Conservation (phyloP, 108 stramenopile genomes). For the Nitzschia sp. region DNA sequence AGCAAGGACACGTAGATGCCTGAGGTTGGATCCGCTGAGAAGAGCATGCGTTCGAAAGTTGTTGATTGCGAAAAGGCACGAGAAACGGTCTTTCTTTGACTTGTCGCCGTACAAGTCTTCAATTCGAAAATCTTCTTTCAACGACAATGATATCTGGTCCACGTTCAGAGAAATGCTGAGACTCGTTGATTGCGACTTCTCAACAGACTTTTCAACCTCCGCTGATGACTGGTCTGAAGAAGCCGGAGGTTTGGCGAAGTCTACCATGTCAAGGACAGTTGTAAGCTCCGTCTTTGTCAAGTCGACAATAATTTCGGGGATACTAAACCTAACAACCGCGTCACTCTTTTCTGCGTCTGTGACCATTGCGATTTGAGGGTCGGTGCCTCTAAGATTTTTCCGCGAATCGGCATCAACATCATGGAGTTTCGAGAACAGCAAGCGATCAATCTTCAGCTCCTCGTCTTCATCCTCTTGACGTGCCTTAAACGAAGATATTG, state of each 20-base stretch:
- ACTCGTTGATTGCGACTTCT: not conserved
- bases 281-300: conserved; percentile 51
- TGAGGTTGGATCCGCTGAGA: conserved; percentile 1
- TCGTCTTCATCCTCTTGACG: conserved; percentile 75
- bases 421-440: conserved; percentile 8
- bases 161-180: conserved; percentile 18
- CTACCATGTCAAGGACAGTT: conserved; percentile 23
- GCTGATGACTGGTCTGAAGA: not conserved
- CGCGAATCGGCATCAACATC: conserved; percentile 26
- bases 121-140: conserved; percentile 1
- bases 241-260: not conserved
- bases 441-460: conserved; percentile 39
- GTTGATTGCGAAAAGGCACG: conserved; percentile 28
- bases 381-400: conserved; percentile 43
- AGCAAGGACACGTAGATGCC: conserved; percentile 23
- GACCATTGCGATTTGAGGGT: conserved; percentile 67
- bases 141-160: conserved; percentile 14
- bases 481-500: conserved; percentile 75
- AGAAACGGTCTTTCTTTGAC: not conserved
- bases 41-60: conserved; percentile 12
- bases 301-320: conserved; percentile 61
- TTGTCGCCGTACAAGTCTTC: not conserved
- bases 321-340: conserved; percentile 33
- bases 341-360: conserved; percentile 53
- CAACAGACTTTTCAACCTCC: not conserved